Percentiles rank a stretch among this genome's conserved stretches.
Conservation (phyloP, 1,284 basidiomycete genomes). For the Sanghuangporus baumii region DNA sequence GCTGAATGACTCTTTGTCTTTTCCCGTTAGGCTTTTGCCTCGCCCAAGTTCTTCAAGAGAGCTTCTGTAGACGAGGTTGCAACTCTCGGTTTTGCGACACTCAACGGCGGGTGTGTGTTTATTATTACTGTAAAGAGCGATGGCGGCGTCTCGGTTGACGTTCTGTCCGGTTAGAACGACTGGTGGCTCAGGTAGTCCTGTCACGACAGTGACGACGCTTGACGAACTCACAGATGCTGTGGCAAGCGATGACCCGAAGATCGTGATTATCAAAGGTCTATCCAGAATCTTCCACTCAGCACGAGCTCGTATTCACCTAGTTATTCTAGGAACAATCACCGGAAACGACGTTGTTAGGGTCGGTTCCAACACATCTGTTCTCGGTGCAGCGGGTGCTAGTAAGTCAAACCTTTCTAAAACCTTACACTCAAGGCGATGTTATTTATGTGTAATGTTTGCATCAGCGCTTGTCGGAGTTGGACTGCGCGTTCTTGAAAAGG, state of each 20-base stretch:
- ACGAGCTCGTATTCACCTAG: not conserved
- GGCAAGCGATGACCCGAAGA: constrained; percentile 35
- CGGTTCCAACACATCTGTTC: constrained; percentile 40
- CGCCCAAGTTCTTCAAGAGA: constrained; percentile 26
- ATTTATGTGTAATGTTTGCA: constrained; percentile 8
- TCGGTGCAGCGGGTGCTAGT: constrained; percentile 30
- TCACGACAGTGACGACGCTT: constrained; percentile 39
- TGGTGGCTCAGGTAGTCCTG: constrained; percentile 38
- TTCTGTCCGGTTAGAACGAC: constrained; percentile 29
- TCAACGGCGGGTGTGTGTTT: constrained; percentile 34
- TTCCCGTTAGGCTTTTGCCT: not conserved
- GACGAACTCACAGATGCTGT: constrained; percentile 38
- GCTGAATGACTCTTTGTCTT: not conserved
- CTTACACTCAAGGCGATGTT: not conserved
- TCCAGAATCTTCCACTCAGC: not conserved
- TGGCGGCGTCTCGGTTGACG: not conserved
- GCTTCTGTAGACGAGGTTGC: constrained; percentile 34
- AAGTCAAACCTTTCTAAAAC: constrained; percentile 4
- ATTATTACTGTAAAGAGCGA: not conserved
- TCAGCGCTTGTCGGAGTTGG: constrained; percentile 35
- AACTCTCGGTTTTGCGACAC: constrained; percentile 36
- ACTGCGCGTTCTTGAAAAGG: constrained; percentile 35
- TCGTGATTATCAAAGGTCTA: constrained; percentile 39
- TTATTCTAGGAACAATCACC: constrained; percentile 33
- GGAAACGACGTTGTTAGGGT: constrained; percentile 36